Conservation (phyloP, 2,329 filamentous ascomycete species). For the Blastomyces emzantsi region DNA sequence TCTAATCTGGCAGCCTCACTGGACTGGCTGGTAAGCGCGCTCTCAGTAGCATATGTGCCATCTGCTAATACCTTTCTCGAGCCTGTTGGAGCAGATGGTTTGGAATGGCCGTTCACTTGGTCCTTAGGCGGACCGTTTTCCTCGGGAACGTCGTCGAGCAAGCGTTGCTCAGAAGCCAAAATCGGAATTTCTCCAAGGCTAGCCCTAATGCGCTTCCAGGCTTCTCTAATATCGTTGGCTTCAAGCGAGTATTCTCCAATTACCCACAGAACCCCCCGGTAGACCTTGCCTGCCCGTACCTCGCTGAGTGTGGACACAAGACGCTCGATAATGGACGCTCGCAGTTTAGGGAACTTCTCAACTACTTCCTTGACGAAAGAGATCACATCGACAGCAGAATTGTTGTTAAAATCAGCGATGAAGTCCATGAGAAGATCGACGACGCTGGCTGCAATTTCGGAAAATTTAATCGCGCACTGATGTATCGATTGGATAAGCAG, state of each 20-base stretch:
- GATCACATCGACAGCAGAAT: constrained; percentile 93
- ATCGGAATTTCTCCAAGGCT: constrained; percentile 97
- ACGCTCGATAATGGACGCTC: constrained; percentile 76
- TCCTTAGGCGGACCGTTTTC: constrained; percentile 56
- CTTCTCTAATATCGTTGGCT: constrained; percentile 86
- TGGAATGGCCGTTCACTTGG: constrained; percentile 72
- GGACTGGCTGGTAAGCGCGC: constrained; percentile 85
- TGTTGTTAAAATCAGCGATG: constrained; percentile 96
- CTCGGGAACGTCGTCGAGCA: constrained; percentile 74
- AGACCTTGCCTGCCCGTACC: constrained; percentile 93
- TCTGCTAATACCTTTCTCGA: constrained; percentile 90
- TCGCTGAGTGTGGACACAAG: constrained; percentile 85
- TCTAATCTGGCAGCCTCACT: constrained; percentile 84
- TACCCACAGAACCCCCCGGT: constrained; percentile 94
- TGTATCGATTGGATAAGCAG: constrained; percentile 95
- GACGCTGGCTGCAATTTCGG: constrained; percentile 92
- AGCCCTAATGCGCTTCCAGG: constrained; percentile 90
- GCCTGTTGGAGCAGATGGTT: constrained; percentile 65
- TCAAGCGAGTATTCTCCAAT: constrained; percentile 95
- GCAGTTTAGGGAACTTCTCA: constrained; percentile 89
- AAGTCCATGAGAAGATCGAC: constrained; percentile 98
- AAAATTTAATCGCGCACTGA: constrained; percentile 98
- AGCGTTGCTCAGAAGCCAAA: constrained; percentile 82
- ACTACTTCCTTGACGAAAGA: constrained; percentile 99
- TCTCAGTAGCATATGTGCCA: constrained; percentile 96